A percentile compares a stretch with the other conserved stretches of the same genome.
phyloP scores from a whole-genome alignment of 2,329 filamentous ascomycete genomes.

The Colletotrichum nymphaeae region DNA sequence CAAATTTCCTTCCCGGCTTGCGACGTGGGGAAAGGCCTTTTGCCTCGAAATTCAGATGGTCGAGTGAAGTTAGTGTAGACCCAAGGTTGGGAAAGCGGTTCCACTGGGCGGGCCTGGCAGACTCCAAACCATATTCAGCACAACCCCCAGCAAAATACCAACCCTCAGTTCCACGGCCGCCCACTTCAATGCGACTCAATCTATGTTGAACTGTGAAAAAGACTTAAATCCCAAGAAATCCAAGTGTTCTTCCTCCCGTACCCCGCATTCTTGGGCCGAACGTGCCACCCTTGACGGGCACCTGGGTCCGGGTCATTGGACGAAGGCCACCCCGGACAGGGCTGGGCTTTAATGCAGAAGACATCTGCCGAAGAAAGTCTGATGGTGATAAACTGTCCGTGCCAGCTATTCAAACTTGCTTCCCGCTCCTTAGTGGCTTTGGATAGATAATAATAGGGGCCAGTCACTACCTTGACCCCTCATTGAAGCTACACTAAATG shows the following conservation, averaged over 20 bases:
- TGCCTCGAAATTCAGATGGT: background rate
- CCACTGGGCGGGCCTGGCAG: background rate
- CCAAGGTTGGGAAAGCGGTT: background rate
- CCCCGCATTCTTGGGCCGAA: slow-evolving; percentile 2
- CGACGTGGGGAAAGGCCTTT: background rate
- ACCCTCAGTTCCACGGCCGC: background rate
- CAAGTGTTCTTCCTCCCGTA: background rate
- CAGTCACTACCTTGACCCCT: background rate
- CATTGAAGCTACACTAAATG: background rate
- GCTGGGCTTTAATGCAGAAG: background rate
- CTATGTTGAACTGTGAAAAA: background rate
- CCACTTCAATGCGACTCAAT: background rate
- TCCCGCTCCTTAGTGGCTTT: background rate
- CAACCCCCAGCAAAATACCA: background rate
- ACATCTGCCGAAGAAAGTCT: slow-evolving; percentile 4
- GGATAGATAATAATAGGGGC: background rate
- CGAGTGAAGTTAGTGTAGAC: background rate
- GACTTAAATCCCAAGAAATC: background rate
- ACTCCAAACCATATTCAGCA: background rate
- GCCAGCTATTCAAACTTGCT: background rate
- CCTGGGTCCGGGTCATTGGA: background rate
- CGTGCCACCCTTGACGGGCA: background rate
- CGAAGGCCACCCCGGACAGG: background rate
- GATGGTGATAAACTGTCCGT: background rate
- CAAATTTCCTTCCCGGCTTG: background rate